These are phyloP conservation scores for Hymenoscyphus fraxineus DNA, from an alignment of 2,329 filamentous ascomycete species.

Conservation along the genomic window DNA sequence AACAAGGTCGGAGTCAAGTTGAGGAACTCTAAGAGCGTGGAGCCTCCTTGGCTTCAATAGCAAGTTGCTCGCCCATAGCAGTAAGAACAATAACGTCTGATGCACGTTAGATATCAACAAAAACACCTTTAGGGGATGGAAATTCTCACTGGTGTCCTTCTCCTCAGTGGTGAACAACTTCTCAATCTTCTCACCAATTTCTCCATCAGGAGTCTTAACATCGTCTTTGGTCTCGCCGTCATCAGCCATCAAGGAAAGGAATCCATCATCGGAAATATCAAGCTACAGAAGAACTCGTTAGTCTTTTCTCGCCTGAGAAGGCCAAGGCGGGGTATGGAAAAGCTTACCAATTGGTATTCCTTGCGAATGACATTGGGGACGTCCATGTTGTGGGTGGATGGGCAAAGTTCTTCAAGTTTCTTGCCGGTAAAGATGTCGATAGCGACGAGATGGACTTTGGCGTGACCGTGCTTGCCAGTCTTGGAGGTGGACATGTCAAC, in stretches of 20 bases:
- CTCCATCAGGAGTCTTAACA: constrained; percentile 86
- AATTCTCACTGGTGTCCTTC: constrained; percentile 83
- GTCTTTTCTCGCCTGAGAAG: not conserved
- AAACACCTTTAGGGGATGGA: not conserved
- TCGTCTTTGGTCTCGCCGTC: constrained; percentile 89
- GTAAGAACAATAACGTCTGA: constrained; percentile 87
- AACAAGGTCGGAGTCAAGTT: constrained; percentile 32
- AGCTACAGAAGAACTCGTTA: constrained; percentile 50
- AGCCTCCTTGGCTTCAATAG: constrained; percentile 93
- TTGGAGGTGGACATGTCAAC: constrained; percentile 99
- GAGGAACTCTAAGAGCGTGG: constrained; percentile 42
- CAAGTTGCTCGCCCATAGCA: constrained; percentile 92
- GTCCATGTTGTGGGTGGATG: constrained; percentile 97
- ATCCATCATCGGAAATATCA: constrained; percentile 89
- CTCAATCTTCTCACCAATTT: constrained; percentile 81
- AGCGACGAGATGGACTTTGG: constrained; percentile 98
- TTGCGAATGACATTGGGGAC: constrained; percentile 88
- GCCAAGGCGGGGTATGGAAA: not conserved
- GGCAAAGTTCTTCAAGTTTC: constrained; percentile 98
- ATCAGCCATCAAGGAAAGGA: constrained; percentile 89
- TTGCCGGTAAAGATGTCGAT: constrained; percentile 99
- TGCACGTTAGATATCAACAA: not conserved
- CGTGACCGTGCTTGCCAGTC: constrained; percentile 99
- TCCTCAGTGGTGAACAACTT: constrained; percentile 76
- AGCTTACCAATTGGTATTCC: constrained; percentile 91